Base-by-base conservation (phyloP, 2,329 filamentous ascomycete species). In the Aspergillus piperis region DNA sequence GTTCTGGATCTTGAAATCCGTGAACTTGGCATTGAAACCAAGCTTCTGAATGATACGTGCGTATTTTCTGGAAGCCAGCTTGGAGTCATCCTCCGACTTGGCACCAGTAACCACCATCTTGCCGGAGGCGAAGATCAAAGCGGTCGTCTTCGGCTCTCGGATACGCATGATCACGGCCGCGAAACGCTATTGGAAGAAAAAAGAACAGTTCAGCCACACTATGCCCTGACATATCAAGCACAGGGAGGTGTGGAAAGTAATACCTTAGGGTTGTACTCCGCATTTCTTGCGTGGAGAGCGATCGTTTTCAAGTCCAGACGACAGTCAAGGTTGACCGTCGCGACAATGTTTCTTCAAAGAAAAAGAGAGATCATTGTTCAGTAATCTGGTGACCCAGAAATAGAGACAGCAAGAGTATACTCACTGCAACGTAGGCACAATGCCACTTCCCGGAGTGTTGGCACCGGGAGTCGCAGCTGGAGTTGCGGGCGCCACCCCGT, bases 51-150 rank as follows among this genome's bases (percentile, higher is more conserved):
- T 98, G 79, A 99, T 98, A 73, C 95, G 93, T 56, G 95, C 95
- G 75, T 98, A 98, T 81, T 99, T 99, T 81, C 94, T 89, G 62
- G 90, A 95, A 8, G 95, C 95, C 73, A 99, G 88, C 82, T 97
- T 97, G 62, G 92, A 96, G 76, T 98, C 95, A 77, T 98, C 95
- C 76, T 98, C 95, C 1, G 92, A 96, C 81, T 98, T 98, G 65
- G 94, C 94, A 82, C 94, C 94, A 57, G 95, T 98, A 15, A 98
- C 95, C 50, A 98, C 95, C 95, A 99, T 98, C 86, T 99, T 99
- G 80, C 95, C 95, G 1, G 90, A 96, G 61, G 95, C 95, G 72
- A 99, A 99, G 83, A 99, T 98, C 59, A 99, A 82, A 5, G 95
- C 95, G 2, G 95, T 99, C 4, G 95, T 99, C 84, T 99, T 99